Evolutionary conservation across 2,329 filamentous ascomycete species (phyloP).

Genomic region (Stenocarpella maydis): DNA sequence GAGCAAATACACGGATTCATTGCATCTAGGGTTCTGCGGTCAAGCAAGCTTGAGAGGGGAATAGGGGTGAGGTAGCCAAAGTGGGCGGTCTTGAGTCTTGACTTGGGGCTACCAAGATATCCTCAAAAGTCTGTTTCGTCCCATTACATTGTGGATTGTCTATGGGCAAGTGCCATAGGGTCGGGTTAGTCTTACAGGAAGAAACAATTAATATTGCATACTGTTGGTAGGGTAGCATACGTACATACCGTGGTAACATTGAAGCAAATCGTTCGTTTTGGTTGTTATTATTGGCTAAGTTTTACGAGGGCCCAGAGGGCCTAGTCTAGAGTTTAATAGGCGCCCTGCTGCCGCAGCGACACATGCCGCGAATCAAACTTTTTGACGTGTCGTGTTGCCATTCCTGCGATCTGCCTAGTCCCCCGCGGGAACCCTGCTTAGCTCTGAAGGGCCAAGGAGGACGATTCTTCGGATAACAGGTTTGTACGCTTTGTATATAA

Average conservation of each 20-base stretch:
- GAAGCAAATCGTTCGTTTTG: too few species aligned
- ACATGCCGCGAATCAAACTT: not conserved
- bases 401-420: not conserved
- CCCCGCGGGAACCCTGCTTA: not conserved
- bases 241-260: too few species aligned
- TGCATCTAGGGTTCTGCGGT: not conserved
- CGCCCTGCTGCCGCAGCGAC: too few species aligned
- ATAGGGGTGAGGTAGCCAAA: not conserved
- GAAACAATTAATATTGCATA: too few species aligned
- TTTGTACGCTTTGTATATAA: not conserved
- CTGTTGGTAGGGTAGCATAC: too few species aligned
- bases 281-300: too few species aligned
- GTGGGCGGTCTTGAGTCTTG: not conserved
- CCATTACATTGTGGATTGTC: not conserved
- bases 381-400: not conserved
- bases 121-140: not conserved
- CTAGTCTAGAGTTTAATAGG: too few species aligned
- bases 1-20: not conserved
- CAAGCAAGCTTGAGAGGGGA: not conserved
- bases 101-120: not conserved
- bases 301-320: too few species aligned
- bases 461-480: too few species aligned
- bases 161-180: not conserved
- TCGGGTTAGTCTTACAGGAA: not conserved
- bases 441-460: not conserved